Evolutionary conservation across 1,139 yeast species (phyloP).

Genomic region (Kurtzmaniella quercitrusa): DNA sequence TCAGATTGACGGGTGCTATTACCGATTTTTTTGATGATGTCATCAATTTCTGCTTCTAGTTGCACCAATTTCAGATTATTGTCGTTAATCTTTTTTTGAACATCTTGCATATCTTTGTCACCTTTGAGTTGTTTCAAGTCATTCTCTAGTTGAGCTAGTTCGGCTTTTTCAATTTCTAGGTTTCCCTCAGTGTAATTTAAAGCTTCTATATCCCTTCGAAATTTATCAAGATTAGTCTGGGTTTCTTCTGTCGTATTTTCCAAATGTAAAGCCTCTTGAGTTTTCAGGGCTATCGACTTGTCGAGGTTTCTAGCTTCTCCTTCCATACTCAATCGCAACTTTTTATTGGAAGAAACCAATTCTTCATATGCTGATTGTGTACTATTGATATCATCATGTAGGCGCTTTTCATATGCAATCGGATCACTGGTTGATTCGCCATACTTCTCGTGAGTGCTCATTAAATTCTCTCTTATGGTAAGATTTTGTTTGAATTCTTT

Average conservation of each 20-base stretch:
- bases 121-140: constrained; percentile 25
- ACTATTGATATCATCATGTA: constrained; percentile 11
- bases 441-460: constrained; percentile 14
- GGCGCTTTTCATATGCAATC: constrained; percentile 10
- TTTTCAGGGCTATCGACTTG: constrained; percentile 5
- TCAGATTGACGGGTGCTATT: constrained; percentile 58
- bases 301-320: constrained; percentile 7
- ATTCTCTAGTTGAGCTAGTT: constrained; percentile 30
- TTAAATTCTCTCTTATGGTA: constrained; percentile 10
- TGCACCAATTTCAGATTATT: constrained; percentile 35
- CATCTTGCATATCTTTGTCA: constrained; percentile 22
- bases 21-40: constrained; percentile 46
- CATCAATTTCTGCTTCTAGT: constrained; percentile 54
- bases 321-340: constrained; percentile 13
- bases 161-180: constrained; percentile 24
- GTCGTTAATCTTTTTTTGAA: constrained; percentile 34
- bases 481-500: constrained; percentile 17
- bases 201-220: constrained; percentile 32
- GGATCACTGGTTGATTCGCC: constrained; percentile 12
- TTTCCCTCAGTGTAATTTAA: constrained; percentile 29
- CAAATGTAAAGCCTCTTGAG: constrained; percentile 27
- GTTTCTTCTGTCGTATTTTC: constrained; percentile 28
- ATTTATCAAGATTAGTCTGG: constrained; percentile 26
- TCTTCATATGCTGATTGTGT: constrained; percentile 4
- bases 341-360: constrained; percentile 10